Base-by-base conservation (phyloP, 2,329 filamentous ascomycete species). In the Claviceps sorghi region DNA sequence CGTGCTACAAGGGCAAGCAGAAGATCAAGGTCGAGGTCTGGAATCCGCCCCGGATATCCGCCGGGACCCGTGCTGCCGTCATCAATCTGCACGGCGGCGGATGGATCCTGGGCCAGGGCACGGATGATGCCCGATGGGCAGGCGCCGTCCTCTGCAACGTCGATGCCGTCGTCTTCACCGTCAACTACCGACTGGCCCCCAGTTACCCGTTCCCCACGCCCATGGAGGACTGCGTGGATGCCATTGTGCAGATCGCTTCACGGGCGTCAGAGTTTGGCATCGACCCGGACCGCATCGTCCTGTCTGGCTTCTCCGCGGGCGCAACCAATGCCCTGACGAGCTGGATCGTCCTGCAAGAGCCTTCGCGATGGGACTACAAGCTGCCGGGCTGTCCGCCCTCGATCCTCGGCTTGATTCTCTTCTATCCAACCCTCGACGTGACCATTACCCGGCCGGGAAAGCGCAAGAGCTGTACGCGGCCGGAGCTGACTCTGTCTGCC, bases 41-140 rank as follows among this genome's bases (percentile, higher is more conserved):
- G 69, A 64, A 64, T 22, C 66, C 69, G 41, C 65, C 66, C 41
- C 62, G 63, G 46, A 59, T 61, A 22, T 60, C 60, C 19, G 54
- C 63, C 52, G 64, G 64, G 17, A 61, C 64, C 30, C 73, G 71
- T 55, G 73, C 80, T 0, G 77, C 77, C 19, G 71, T 85, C 30
- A 71, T 85, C 58, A 82, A 83, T 62, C 82, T 82, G 59, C 82
- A 86, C 59, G 82, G 82, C 29, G 82, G 82, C 22, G 82, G 82
- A 5, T 84, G 83, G 66, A 78, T 80, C 7, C 65, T 84, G 34
- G 82, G 82, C 13, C 72, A 73, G 47, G 79, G 75, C 3, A 81
- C 77, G 4, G 78, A 84, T 61, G 82, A 84, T 60, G 75, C 78
- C 15, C 72, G 79, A 43, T 84, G 80, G 71, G 78, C 76, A 6